Evolutionary conservation across 1,284 basidiomycete species (phyloP).

Genomic region (Heliocybe sulcata): DNA sequence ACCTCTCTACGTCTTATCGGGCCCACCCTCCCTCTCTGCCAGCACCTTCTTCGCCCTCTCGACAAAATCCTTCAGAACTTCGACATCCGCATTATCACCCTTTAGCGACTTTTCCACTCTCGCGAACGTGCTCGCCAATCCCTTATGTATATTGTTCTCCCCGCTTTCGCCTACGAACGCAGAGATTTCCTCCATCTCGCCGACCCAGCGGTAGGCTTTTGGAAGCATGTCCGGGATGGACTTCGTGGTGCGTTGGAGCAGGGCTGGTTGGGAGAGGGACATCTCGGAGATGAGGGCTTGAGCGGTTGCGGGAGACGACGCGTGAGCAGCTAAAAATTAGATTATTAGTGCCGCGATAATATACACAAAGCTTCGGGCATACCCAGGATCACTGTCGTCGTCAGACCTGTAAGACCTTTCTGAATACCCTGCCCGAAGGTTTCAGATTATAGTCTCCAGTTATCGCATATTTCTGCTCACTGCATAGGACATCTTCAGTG

Average conservation of each 20-base stretch:
- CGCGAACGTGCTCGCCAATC: slow-evolving; percentile 37
- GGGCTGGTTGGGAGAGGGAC: slow-evolving; percentile 33
- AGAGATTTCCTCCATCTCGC: slow-evolving; percentile 56
- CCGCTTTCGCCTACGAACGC: slow-evolving; percentile 42
- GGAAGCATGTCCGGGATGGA: slow-evolving; percentile 42
- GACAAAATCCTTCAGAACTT: slow-evolving; percentile 37
- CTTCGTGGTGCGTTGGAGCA: slow-evolving; percentile 32
- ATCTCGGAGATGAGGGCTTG: slow-evolving; percentile 44
- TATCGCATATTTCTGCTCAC: no score
- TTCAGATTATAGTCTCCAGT: no score
- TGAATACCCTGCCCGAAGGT: slow-evolving; percentile 35
- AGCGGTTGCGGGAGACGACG: slow-evolving; percentile 50
- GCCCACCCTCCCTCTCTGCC: not conserved
- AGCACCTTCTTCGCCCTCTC: slow-evolving; percentile 25
- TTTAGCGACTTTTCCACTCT: slow-evolving; percentile 32
- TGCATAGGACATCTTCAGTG: slow-evolving; percentile 58
- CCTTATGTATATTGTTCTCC: slow-evolving; percentile 34
- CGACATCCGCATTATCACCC: slow-evolving; percentile 26
- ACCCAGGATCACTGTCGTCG: slow-evolving; percentile 52
- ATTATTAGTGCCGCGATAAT: no score
- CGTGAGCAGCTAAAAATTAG: slow-evolving; percentile 38
- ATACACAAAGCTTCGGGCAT: slow-evolving; percentile 8
- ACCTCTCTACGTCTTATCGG: no score
- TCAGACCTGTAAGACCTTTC: slow-evolving; percentile 49
- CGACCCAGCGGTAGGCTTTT: slow-evolving; percentile 54